Evolutionary conservation across 257 asterid species (phyloP), one percentile per base, ranked within the genome.

Genomic region (Echites panduratus): DNA sequence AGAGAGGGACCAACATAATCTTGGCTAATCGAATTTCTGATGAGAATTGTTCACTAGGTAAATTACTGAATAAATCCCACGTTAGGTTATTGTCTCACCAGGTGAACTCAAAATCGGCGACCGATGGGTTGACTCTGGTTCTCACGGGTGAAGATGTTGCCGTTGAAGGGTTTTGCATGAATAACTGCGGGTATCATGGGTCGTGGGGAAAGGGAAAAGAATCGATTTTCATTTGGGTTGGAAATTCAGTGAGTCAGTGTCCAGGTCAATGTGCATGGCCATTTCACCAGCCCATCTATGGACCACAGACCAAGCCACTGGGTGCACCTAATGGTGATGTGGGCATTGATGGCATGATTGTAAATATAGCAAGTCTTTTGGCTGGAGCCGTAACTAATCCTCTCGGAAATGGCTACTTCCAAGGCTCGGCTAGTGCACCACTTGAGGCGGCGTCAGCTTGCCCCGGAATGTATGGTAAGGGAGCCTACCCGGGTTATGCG

Each of bases 301-400:
- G 79, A 1, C 75, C 82, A 1, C 85, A 81, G 63, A 75, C 76
- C 19, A 4, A 32, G 66, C 83, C 85, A 43, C 38, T 78, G 73
- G 71, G 58, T 1, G 81, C 85, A 4, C 74, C 81, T 1, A 72
- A 58, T 27, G 77, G 77, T 27, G 77, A 77, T 1, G 76, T 77
- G 68, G 85, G 82, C 14, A 41, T 63, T 14, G 85, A 82, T 44
- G 85, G 80, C 70, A 71, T 81, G 78, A 22, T 78, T 5, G 64
- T 78, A 58, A 81, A 81, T 52, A 26, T 78, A 14, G 82, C 80
- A 4, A 68, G 73, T 22, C 85, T 81, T 19, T 5, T 78, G 59
- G 85, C 74, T 7, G 82, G 78, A 54, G 79, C 80, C 14, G 80
- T 75, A 8, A 77, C 82, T 16, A 81, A 81, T 32, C 84, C 84